Percentiles rank a stretch among this genome's conserved stretches.
These are phyloP conservation scores for Lactarius hatsudake DNA, from an alignment of 768 basidiomycete species.

Conservation along the genomic window DNA sequence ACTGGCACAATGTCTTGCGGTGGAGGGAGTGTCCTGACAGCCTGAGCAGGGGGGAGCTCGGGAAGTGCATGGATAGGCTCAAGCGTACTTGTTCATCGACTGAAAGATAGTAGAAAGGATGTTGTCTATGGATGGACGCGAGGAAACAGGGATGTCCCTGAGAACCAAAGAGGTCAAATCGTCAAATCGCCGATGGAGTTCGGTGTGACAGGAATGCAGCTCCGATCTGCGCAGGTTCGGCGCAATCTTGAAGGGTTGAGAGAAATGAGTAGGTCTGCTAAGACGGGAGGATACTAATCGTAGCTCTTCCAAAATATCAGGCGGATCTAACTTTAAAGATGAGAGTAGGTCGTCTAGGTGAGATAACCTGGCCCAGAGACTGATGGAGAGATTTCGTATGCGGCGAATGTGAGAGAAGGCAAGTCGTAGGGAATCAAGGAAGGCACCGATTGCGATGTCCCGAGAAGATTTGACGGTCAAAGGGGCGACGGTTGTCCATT, in stretches of 20 bases:
- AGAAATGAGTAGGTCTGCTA: not conserved
- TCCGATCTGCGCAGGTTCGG: conserved; percentile 11
- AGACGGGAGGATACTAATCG: not conserved
- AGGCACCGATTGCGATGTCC: not conserved
- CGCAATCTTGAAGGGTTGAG: conserved; percentile 7
- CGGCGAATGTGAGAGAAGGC: conserved; percentile 19
- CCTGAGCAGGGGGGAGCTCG: conserved; percentile 8
- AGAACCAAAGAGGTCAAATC: conserved; percentile 16
- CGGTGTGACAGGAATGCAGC: conserved; percentile 4
- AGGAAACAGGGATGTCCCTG: not conserved
- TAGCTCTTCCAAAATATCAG: conserved; percentile 16
- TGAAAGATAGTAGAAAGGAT: conserved; percentile 6
- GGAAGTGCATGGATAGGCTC: not conserved
- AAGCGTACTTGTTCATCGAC: conserved; percentile 7
- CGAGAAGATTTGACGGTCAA: not conserved
- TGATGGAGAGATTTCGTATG: conserved; percentile 16
- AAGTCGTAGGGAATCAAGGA: conserved; percentile 11
- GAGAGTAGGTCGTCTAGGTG: conserved; percentile 4
- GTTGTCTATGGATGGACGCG: conserved; percentile 8
- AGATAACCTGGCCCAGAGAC: not conserved
- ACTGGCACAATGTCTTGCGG: not conserved
- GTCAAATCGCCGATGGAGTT: conserved; percentile 16
- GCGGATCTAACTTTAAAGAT: not conserved
- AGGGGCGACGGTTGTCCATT: conserved; percentile 20
- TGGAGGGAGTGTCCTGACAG: conserved; percentile 8